phyloP scores from a whole-genome alignment of 2,329 filamentous ascomycete species.

The Monilinia fructigena region DNA sequence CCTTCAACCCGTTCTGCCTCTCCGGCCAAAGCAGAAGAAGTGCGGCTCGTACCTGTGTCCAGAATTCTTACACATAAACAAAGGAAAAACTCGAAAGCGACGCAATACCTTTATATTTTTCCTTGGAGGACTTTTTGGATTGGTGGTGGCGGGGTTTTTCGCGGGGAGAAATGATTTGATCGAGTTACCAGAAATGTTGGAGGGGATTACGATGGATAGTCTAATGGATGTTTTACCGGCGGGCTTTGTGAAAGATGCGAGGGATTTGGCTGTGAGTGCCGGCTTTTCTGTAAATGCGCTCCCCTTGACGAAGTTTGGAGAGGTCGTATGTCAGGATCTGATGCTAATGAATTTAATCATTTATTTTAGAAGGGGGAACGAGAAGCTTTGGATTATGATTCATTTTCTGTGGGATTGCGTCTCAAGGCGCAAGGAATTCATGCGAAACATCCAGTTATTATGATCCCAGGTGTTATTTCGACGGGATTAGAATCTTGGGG shows the following conservation, averaged over 20 bases:
- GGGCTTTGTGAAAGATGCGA: conserved; percentile 80
- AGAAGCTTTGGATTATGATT: conserved; percentile 86
- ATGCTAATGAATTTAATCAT: conserved; percentile 22
- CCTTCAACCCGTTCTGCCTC: conserved; percentile 23
- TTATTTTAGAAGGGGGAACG: conserved; percentile 73
- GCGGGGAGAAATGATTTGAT: conserved; percentile 87
- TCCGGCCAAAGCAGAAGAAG: conserved; percentile 43
- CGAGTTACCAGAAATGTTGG: conserved; percentile 63
- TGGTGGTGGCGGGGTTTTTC: conserved; percentile 86
- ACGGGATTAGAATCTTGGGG: conserved; percentile 97
- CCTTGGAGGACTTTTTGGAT: conserved; percentile 84
- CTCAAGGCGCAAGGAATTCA: conserved; percentile 76
- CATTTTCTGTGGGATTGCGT: conserved; percentile 86
- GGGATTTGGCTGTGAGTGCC: conserved; percentile 69
- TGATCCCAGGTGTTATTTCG: conserved; percentile 97
- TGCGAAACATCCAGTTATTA: conserved; percentile 86
- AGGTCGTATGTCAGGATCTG: background rate
- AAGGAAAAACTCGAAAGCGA: conserved; percentile 48
- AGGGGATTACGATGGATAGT: conserved; percentile 77
- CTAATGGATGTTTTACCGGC: conserved; percentile 85
- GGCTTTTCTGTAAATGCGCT: conserved; percentile 10
- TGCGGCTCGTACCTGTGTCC: conserved; percentile 52
- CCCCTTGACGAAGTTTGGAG: conserved; percentile 10
- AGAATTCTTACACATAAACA: conserved; percentile 42
- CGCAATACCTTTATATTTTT: conserved; percentile 80